phyloP scores from a whole-genome alignment of 2,329 filamentous ascomycete species.

The Colletotrichum euphorbiae region DNA sequence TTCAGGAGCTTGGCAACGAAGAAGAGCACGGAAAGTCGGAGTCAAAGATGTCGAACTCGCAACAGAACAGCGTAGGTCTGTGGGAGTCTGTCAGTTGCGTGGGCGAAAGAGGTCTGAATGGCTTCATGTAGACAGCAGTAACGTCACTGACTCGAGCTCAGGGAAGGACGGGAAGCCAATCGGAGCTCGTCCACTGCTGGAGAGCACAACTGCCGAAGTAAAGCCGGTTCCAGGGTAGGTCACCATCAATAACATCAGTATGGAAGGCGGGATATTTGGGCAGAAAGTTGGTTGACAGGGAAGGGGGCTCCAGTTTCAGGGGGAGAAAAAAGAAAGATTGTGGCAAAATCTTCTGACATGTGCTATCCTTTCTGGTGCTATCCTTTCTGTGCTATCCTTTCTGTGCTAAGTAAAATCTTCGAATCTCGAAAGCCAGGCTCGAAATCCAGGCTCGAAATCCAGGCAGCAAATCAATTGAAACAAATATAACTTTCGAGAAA shows the following conservation, averaged over 20 bases:
- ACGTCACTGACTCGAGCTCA: constrained; percentile 1
- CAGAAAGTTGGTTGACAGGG: neutral
- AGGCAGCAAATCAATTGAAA: neutral
- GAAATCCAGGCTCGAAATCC: neutral
- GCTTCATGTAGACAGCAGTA: neutral
- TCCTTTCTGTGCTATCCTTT: too few species aligned
- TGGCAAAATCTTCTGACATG: too few species aligned
- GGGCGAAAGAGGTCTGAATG: neutral
- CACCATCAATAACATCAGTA: neutral
- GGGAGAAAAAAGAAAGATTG: too few species aligned
- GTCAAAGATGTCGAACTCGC: too few species aligned
- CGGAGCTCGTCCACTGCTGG: neutral
- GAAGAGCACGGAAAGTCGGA: too few species aligned
- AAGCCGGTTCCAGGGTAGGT: constrained; percentile 1
- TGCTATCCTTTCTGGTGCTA: too few species aligned
- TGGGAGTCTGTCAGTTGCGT: neutral
- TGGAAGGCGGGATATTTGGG: neutral
- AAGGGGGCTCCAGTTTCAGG: too few species aligned
- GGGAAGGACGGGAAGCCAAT: constrained; percentile 4
- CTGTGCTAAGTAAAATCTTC: too few species aligned
- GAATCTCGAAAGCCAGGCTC: neutral
- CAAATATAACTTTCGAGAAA: neutral
- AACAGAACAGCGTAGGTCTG: neutral
- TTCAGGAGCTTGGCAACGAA: too few species aligned
- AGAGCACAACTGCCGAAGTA: constrained; percentile 15